Conservation (phyloP, 805 yeast species). For the Ogataea methanolica region DNA sequence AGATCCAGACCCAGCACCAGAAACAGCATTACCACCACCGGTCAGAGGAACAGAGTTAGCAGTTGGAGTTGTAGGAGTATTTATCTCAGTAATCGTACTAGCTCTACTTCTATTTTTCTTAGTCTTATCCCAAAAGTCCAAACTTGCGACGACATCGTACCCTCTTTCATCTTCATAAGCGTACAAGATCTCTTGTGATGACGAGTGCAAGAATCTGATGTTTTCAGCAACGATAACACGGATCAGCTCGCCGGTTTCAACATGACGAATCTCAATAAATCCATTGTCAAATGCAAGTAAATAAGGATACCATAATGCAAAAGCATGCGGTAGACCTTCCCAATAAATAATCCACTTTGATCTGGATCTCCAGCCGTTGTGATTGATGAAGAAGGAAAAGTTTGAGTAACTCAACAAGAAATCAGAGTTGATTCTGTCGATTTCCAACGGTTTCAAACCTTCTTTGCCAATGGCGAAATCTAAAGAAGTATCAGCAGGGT, state of each 20-base stretch:
- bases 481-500: constrained; percentile 97
- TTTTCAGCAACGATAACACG: constrained; percentile 91
- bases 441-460: constrained; percentile 82
- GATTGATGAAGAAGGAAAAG: constrained; percentile 89
- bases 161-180: constrained; percentile 91
- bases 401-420: constrained; percentile 87
- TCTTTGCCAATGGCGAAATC: constrained; percentile 88
- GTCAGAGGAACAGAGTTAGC: neutral
- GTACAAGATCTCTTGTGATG: constrained; percentile 89
- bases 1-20: too few relatives aligned
- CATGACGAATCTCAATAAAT: constrained; percentile 89
- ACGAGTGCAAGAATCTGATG: constrained; percentile 81
- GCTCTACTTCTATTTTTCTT: constrained; percentile 25
- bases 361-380: constrained; percentile 94
- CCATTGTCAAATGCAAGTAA: constrained; percentile 83
- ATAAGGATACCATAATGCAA: constrained; percentile 93
- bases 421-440: constrained; percentile 84
- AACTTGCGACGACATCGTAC: constrained; percentile 83
- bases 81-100: constrained; percentile 4
- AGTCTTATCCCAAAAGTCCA: constrained; percentile 75
- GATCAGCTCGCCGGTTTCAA: constrained; percentile 79
- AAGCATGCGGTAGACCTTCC: constrained; percentile 94
- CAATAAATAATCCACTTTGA: constrained; percentile 92
- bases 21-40: neutral
- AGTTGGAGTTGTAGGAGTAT: neutral